Evolutionary conservation across 2,329 filamentous ascomycete species (phyloP), one percentile per base, ranked within the genome.

Genomic region (Elsinoe necatrix): DNA sequence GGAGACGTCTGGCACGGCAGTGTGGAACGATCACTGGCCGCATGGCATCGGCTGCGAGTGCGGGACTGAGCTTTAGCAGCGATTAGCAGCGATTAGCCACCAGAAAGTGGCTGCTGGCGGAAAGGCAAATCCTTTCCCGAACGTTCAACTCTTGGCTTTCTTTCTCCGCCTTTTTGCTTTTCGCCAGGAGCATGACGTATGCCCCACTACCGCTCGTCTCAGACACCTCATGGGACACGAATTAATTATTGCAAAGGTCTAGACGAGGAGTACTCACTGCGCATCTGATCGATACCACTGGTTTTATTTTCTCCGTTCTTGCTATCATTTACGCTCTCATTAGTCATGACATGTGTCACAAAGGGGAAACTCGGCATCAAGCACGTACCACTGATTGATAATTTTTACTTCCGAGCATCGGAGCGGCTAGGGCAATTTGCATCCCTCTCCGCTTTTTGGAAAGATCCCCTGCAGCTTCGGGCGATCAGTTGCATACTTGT

Each of bases 301-400:
- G 16, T 9, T 20, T 12, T 20, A 42, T 42, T 20, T 42, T 20
- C 16, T 42, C 16, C 20, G 14, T 16, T 20, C 39, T 37, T 6
- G 4, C 34, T 4, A 37, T 37, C 9, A 14, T 37, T 14, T 37
- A 37, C 34, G 14, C 5, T 7, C 34, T 37, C 11, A 11, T 31
- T 5, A 31, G 5, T 31, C 14, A 35, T 8, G n/a, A 31, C 27
- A 52, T 21, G 48, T 27, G 20, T 29, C 16, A 29, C 6, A 12
- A 11, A 50, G 23, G 25, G 25, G 45, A 16, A 25, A 25, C 45
- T 50, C 23, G 45, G 25, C 12, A 34, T 6, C 9, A 11, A 31
- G 48, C 48, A 52, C 48, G 31, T 18, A 52, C 48, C 57, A 39
- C 43, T 37, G 57, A 59, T 59, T 54, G 57, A 59, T 59, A 54